A percentile compares a stretch with the other conserved stretches of the same genome.
phyloP scores from a whole-genome alignment of 352 stramenopile species.

The Elongisporangium senticosum region DNA sequence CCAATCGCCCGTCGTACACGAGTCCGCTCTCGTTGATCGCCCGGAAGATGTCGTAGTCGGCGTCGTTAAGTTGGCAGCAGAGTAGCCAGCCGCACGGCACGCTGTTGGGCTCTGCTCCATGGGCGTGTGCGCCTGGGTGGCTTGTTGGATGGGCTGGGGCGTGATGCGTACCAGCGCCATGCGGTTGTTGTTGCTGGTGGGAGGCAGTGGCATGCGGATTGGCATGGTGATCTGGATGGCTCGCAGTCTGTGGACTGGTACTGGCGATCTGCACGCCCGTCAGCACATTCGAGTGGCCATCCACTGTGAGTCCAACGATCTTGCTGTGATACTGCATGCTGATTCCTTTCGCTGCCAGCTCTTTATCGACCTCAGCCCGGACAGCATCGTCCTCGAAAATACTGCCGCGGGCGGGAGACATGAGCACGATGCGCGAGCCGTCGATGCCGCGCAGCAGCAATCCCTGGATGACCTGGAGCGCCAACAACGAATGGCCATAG shows the following conservation, averaged over 20 bases:
- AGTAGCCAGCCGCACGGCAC: constrained; percentile 68
- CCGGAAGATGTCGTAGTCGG: constrained; percentile 84
- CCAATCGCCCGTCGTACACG: constrained; percentile 89
- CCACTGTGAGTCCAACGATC: constrained; percentile 30
- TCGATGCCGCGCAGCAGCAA: constrained; percentile 35
- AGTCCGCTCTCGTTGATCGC: constrained; percentile 89
- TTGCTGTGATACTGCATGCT: constrained; percentile 39
- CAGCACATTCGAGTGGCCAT: constrained; percentile 25
- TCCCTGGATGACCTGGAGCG: constrained; percentile 57
- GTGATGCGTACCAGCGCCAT: background rate
- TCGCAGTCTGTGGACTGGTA: constrained; percentile 1
- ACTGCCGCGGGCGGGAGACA: constrained; percentile 39
- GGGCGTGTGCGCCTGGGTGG: background rate
- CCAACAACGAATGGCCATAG: constrained; percentile 58
- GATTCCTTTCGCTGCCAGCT: constrained; percentile 33
- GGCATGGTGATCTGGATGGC: background rate
- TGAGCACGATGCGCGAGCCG: constrained; percentile 41
- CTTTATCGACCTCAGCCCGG: constrained; percentile 50
- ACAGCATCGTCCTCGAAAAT: constrained; percentile 62
- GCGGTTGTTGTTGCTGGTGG: background rate
- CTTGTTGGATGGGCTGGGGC: background rate
- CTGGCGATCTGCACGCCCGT: constrained; percentile 35
- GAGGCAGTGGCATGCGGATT: background rate
- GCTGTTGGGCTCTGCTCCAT: constrained; percentile 7
- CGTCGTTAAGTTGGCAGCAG: constrained; percentile 81